Conservation (phyloP, 805 yeast species). For the Pichia cabralensis region DNA sequence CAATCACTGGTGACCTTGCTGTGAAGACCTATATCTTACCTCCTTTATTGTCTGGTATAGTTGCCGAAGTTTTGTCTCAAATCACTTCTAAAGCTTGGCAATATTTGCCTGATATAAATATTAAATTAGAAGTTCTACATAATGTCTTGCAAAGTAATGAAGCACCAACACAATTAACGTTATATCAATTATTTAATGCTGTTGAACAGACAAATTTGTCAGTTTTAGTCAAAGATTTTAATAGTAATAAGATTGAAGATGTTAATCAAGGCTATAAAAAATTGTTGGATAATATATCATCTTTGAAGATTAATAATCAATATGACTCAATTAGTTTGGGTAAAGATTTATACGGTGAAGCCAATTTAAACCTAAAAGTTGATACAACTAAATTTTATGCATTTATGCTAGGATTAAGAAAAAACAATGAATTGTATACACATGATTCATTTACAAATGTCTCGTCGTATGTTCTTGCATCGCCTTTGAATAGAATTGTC, state of each 20-base stretch:
- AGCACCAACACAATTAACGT: slow-evolving; percentile 33
- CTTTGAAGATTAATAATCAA: slow-evolving; percentile 21
- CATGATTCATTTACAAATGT: slow-evolving; percentile 13
- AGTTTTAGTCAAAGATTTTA: slow-evolving; percentile 17
- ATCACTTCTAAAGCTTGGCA: slow-evolving; percentile 23
- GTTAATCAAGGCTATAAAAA: slow-evolving; percentile 20
- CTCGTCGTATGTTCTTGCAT: slow-evolving; percentile 34
- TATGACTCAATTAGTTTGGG: slow-evolving; percentile 22
- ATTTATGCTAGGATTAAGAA: slow-evolving; percentile 38
- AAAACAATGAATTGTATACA: slow-evolving; percentile 31
- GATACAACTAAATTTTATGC: slow-evolving; percentile 30
- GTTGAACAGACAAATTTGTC: slow-evolving; percentile 26
- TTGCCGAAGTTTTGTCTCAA: slow-evolving; percentile 20
- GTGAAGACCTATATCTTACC: slow-evolving; percentile 24
- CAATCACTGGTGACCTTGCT: slow-evolving; percentile 11
- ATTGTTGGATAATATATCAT: slow-evolving; percentile 12
- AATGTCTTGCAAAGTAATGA: slow-evolving; percentile 26
- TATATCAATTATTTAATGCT: slow-evolving; percentile 29
- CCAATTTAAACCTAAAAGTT: slow-evolving; percentile 10
- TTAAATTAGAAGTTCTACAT: slow-evolving; percentile 27
- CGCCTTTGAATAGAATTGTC: slow-evolving; percentile 32
- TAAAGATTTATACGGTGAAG: slow-evolving; percentile 15
- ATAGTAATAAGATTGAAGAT: slow-evolving; percentile 12
- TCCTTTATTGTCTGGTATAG: slow-evolving; percentile 22
- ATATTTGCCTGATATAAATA: slow-evolving; percentile 22